Conservation (phyloP, 192 early-diverging fungal genomes). For the Backusella australiensis region DNA sequence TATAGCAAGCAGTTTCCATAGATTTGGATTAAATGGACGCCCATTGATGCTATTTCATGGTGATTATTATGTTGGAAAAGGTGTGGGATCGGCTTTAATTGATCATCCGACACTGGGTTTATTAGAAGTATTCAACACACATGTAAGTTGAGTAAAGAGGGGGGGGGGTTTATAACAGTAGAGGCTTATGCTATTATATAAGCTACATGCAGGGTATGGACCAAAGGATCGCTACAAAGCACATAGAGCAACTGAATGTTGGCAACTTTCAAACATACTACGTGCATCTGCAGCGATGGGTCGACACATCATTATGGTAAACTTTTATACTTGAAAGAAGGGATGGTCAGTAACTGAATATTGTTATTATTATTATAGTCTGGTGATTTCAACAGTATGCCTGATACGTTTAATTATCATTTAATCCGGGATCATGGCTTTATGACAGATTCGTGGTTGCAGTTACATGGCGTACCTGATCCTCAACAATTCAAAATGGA, state of each 20-base stretch:
- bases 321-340: not conserved
- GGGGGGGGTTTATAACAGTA: not conserved
- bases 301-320: slow-evolving; percentile 55
- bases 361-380: slow-evolving; percentile 28
- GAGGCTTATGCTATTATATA: not conserved
- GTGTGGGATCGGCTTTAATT: slow-evolving; percentile 43
- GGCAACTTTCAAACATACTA: slow-evolving; percentile 48
- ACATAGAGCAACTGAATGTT: slow-evolving; percentile 47
- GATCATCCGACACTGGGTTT: slow-evolving; percentile 49
- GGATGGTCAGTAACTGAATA: not conserved
- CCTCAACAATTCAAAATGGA: not conserved
- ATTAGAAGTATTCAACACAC: slow-evolving; percentile 56
- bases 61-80: slow-evolving; percentile 57
- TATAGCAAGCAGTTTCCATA: slow-evolving; percentile 34
- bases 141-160: slow-evolving; percentile 39
- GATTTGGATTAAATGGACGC: slow-evolving; percentile 46
- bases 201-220: slow-evolving; percentile 57
- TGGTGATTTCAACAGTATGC: slow-evolving; percentile 53
- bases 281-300: slow-evolving; percentile 43
- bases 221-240: slow-evolving; percentile 41
- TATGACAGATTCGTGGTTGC: slow-evolving; percentile 51
- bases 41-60: slow-evolving; percentile 53
- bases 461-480: slow-evolving; percentile 22
- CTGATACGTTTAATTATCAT: slow-evolving; percentile 40
- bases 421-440: slow-evolving; percentile 44